Conservation (phyloP, 352 stramenopile genomes). For the Phytophthora palmivora region DNA sequence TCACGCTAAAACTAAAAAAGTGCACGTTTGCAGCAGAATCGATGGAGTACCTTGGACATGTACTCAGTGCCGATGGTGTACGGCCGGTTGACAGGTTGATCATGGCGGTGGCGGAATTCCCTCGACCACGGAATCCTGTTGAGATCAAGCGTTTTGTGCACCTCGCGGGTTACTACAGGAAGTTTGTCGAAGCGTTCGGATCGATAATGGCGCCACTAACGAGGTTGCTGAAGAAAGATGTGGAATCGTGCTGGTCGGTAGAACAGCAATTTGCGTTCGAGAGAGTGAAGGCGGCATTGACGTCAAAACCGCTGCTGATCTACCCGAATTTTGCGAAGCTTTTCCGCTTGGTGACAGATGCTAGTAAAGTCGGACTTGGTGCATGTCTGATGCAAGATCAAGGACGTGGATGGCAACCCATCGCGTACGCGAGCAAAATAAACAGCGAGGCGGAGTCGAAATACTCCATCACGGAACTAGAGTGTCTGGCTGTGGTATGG, state of each 20-base stretch:
- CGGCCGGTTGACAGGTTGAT: not conserved
- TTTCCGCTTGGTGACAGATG: not conserved
- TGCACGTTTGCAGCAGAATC: not conserved
- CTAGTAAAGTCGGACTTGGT: not conserved
- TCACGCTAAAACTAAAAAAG: not conserved
- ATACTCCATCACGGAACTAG: too few relatives aligned
- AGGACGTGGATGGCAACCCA: too few relatives aligned
- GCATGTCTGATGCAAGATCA: not conserved
- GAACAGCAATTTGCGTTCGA: not conserved
- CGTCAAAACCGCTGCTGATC: not conserved
- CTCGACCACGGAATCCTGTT: not conserved
- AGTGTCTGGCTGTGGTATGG: too few relatives aligned
- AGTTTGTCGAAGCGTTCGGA: not conserved
- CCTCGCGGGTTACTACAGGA: not conserved
- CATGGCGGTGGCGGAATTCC: not conserved
- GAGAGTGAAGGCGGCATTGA: not conserved
- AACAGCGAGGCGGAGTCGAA: too few relatives aligned
- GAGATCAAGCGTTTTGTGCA: slow-evolving; percentile 2
- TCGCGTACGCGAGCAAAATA: too few relatives aligned
- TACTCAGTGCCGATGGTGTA: not conserved
- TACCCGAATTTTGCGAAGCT: not conserved
- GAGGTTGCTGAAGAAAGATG: not conserved
- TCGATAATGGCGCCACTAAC: not conserved
- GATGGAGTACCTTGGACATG: not conserved
- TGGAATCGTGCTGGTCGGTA: not conserved